phyloP scores from a whole-genome alignment of 352 stramenopile genomes.

The Saprolegnia parasitica region DNA sequence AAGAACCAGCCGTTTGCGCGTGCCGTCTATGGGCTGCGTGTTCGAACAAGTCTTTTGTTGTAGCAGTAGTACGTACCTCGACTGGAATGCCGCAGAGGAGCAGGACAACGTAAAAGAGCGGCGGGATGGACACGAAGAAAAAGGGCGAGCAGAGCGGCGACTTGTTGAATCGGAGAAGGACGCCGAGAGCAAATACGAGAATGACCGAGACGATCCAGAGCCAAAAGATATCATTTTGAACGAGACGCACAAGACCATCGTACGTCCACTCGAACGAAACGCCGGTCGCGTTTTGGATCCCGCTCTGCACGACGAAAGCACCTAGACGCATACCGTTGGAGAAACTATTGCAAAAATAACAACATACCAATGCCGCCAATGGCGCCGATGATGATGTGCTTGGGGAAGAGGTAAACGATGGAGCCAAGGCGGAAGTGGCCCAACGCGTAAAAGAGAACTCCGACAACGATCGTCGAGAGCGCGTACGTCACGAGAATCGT shows the following conservation, averaged over 20 bases:
- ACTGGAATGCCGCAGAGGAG: conserved; percentile 44
- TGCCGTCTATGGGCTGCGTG: conserved; percentile 39
- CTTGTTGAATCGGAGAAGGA: conserved; percentile 52
- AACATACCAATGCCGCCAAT: conserved; percentile 85
- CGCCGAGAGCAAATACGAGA: conserved; percentile 44
- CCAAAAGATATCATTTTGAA: conserved; percentile 49
- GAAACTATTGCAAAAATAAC: no score
- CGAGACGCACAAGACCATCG: conserved; percentile 45
- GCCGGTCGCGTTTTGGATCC: conserved; percentile 80
- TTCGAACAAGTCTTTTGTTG: neutral
- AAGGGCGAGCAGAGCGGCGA: conserved; percentile 68
- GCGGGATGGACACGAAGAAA: conserved; percentile 76
- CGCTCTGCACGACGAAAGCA: conserved; percentile 79
- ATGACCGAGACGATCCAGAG: conserved; percentile 63
- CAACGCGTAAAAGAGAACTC: conserved; percentile 83
- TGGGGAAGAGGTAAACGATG: conserved; percentile 92
- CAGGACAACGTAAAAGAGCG: conserved; percentile 70
- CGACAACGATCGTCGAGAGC: conserved; percentile 84
- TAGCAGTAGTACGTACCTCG: conserved; percentile 29
- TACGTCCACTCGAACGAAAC: conserved; percentile 55
- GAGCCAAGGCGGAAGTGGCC: conserved; percentile 87
- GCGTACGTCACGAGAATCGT: conserved; percentile 92
- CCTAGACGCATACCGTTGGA: no score
- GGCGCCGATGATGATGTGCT: conserved; percentile 92
- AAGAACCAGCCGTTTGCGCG: conserved; percentile 74